Evolutionary conservation across 2,329 filamentous ascomycete species (phyloP).

Genomic region (Apiospora koreana): DNA sequence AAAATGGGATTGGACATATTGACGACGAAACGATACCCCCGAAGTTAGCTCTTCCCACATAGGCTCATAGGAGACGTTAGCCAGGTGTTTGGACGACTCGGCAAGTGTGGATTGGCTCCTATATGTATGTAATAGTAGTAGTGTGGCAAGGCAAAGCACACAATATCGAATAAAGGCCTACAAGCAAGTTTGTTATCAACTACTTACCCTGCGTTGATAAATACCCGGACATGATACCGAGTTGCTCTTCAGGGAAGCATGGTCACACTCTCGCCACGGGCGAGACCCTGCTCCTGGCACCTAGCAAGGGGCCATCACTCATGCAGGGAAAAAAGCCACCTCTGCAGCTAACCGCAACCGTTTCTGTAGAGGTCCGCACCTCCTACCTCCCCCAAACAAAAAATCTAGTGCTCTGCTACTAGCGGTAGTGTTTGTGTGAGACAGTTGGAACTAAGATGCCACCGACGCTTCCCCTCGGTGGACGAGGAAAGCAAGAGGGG

Average conservation of each 20-base stretch:
- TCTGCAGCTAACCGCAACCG: not conserved
- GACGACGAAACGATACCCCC: conserved; percentile 2
- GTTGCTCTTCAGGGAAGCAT: not conserved
- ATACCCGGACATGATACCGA: not conserved
- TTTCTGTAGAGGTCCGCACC: not conserved
- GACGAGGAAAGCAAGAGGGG: not conserved
- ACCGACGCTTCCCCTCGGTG: not conserved
- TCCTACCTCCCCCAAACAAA: not conserved
- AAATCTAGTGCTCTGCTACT: not conserved
- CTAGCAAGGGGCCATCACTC: not conserved
- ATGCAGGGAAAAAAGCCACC: not conserved
- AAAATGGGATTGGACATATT: not conserved
- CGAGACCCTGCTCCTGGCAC: not conserved
- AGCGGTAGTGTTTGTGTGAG: not conserved
- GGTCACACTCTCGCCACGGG: not conserved
- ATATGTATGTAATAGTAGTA: not conserved
- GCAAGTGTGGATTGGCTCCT: not conserved
- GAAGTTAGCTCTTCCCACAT: not conserved
- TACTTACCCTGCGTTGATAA: not conserved
- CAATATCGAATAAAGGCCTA: not conserved
- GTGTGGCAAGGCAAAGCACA: not conserved
- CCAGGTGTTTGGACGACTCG: not conserved
- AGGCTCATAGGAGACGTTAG: not conserved
- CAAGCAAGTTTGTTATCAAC: not conserved
- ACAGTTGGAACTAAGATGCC: not conserved